These are phyloP conservation scores for Neoarthrinium moseri DNA, from an alignment of 2,329 filamentous ascomycete species.

Conservation along the genomic window DNA sequence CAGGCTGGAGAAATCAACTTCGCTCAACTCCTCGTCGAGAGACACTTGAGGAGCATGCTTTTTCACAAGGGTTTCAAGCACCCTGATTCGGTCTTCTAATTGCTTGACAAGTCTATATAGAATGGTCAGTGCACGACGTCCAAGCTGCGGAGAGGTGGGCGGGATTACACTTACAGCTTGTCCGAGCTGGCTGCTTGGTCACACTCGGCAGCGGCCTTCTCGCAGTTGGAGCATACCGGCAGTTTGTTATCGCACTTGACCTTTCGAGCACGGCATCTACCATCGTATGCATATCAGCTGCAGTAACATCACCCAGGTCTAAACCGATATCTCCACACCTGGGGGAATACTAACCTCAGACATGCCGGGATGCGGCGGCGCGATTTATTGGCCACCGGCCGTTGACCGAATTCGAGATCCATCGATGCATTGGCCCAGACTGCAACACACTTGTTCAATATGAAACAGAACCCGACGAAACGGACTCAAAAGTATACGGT, in stretches of 20 bases:
- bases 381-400: not conserved
- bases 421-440: not conserved
- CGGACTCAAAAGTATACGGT: no score
- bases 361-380: slow-evolving; percentile 5
- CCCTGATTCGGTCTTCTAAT: slow-evolving; percentile 1
- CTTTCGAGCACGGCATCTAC: slow-evolving; percentile 43
- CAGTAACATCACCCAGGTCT: no score
- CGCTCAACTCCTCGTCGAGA: not conserved
- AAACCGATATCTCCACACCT: no score
- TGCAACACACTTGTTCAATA: no score
- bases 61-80: not conserved
- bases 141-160: no score
- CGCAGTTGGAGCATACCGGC: slow-evolving; percentile 87
- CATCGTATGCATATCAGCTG: no score
- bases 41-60: not conserved
- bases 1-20: not conserved
- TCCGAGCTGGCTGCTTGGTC: slow-evolving; percentile 5
- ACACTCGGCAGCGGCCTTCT: slow-evolving; percentile 6
- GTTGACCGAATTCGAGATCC: not conserved
- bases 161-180: slow-evolving; percentile 4
- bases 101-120: not conserved
- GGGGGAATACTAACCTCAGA: slow-evolving; percentile 1
- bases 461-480: no score
- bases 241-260: slow-evolving; percentile 98
- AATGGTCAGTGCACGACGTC: not conserved